Base-by-base conservation (phyloP, 495 filamentous ascomycete genomes). In the Penicillium flavigenum region DNA sequence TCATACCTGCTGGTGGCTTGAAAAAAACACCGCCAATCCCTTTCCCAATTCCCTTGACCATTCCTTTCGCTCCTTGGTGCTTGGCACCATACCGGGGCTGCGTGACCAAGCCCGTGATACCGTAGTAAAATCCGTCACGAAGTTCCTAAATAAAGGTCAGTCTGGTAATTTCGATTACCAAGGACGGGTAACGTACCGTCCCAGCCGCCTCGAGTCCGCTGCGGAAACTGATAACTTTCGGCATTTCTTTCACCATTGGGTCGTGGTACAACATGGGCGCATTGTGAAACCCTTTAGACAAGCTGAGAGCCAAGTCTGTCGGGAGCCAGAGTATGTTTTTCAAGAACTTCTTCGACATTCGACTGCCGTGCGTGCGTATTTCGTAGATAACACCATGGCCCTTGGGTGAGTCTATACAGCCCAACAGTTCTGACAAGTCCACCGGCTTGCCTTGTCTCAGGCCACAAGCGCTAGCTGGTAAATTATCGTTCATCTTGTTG, bases 231-330 rank as follows among this genome's bases (percentile, higher is more conserved):
- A 86, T 89, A 0, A 96, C 87, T 55, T 86, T 89, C 45, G 88
- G 85, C 0, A 76, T 73, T 14, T 82, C 80, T 14, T 84, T 80
- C 4, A 96, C 86, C 45, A 81, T 91, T 6, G 85, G 80, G 60
- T 91, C 90, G 42, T 90, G 85, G 57, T 93, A 94, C 2, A 95
- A 69, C 53, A 83, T 87, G 0, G 91, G 90, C 1, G 84, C 85
- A 64, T 95, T 96, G 68, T 95, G 88, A 60, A 96, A 95, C 9
- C 91, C 91, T 69, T 86, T 88, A 0, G 91, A 85, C 3, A 96
- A 65, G 14, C 84, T 86, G 41, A 95, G 74, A 12, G 89, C 86
- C 55, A 94, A 83, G 59, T 95, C 90, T 74, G 91, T 86, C 0
- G 91, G 91, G 1, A 87, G 85, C 70, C 87, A 88, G 51, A 93